Evolutionary conservation across 306 rosid species (phyloP), one percentile per base, ranked within the genome.

Genomic region (Medicago arabica): DNA sequence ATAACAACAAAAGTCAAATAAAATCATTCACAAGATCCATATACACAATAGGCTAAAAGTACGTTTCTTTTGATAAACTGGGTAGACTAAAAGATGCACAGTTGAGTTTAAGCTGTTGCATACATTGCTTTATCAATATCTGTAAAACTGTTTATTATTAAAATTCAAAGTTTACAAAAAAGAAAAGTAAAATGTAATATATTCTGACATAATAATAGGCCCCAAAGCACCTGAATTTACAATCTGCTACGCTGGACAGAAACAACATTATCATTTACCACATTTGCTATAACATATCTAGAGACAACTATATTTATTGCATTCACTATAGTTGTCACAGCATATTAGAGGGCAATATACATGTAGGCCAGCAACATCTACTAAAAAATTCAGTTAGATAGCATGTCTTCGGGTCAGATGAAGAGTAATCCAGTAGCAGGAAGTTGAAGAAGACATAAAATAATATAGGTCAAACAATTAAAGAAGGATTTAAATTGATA

Each of bases 1-100:
- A 70, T 74, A 46, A 76, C 69, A 85, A 60, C 55, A 76, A 41
- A 59, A 16, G 60, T 38, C 55, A 72, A 62, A 49, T 53, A 63
- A 69, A 75, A 69, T 63, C 44, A 65, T 76, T 57, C 38, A 36
- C 47, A 46, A 78, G 73, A 80, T 76, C 54, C 5, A 21, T 36
- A 41, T 66, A 66, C 41, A 10, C 65, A 68, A 59, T 51, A 73
- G 58, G 71, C 71, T 71, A 71, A 71, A 76, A 47, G 40, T 41
- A 65, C 15, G 68, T 25, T 57, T 62, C 12, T 75, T 69, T 62
- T 13, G 8, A 75, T 55, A 41, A 78, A 25, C 41, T 34, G 47
- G 28, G 41, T 44, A 3, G 8, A 71, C 44, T 58, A 44, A 59
- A 47, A 50, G 36, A 61, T 46, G 55, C 66, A 18, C 16, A 75